Base-by-base conservation (phyloP, 495 filamentous ascomycete genomes). In the Trichoderma virens region DNA sequence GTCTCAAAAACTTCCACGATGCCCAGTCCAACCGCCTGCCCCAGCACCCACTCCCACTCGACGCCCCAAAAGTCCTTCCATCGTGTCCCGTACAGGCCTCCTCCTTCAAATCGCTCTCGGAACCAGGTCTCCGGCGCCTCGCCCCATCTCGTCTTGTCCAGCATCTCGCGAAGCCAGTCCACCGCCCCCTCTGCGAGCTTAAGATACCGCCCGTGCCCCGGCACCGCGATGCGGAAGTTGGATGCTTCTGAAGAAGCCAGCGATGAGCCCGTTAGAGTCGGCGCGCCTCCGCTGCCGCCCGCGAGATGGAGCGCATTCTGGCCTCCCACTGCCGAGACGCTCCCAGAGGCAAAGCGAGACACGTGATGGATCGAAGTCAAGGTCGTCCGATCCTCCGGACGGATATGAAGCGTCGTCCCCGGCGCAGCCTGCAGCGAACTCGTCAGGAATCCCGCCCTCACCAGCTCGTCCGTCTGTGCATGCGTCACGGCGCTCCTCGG, bases 1-100 rank as follows among this genome's bases (percentile, higher is more conserved):
- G 92, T 96, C 69, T 94, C 88, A 71, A 96, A 95, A 6, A 91
- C 74, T 73, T 96, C 92, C 32, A 94, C 78, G n/a, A 90, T 67
- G 9, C 92, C 92, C 3, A 86, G 82, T 0, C 91, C 91, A 14
- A 93, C 82, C 45, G 88, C 88, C 70, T 94, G 90, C 41, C 85
- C 88, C 18, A 95, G 68, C 13, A 89, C 81, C 90, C 90, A 95
- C 54, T 87, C 85, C 71, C 94, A 95, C 11, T 74, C 76, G 70
- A 94, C 75, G 2, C 92, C 92, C 67, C 87, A 86, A 65, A 92
- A 85, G 7, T 88, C 82, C 71, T 85, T 89, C 92, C 92, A 96
- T 73, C 90, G 78, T 3, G 79, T 78, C 66, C 82, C 82, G 71
- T 89, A 86, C 60, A 78, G 66, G 43, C 82, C 80, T 32, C 79